Base-by-base conservation (phyloP, 1,284 basidiomycete species). In the Ceratobasidium sp. region DNA sequence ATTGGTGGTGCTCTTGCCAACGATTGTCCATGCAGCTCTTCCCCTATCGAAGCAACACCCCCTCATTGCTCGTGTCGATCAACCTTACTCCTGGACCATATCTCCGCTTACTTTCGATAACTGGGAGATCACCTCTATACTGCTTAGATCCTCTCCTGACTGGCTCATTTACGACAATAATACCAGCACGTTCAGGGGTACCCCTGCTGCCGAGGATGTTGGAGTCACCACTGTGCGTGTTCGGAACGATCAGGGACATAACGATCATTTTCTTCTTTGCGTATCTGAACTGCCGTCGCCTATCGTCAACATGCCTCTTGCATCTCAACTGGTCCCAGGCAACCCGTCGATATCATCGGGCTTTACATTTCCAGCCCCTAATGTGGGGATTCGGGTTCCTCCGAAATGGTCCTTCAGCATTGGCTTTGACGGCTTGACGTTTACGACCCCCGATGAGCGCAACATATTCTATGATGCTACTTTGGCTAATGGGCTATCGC, bases 401-500 rank as follows among this genome's bases (percentile, higher is more conserved):
- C 87, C 88, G 1, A 83, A 84, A 35, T 98, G 95, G 95, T 95
- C 93, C 0, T 98, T 97, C 82, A 95, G 93, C 77, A 86, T 98
- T 73, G 96, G 96, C 11, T 89, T 98, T 77, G 83, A 89, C 50
- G 84, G 87, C 74, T 83, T 87, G 62, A 95, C 93, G 1, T 93
- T 91, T 79, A 78, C 79, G 1, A 82, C 86, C 41, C 78, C 81
- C 6, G 64, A 71, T 14, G 58, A 73, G 35, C 75, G 79, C 62
- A 73, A 75, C 30, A 81, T 96, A 16, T 93, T 83, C 80, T 96
- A 95, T 78, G 85, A 87, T 7, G 89, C 90, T 9, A 83, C 86
- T 32, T 86, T 88, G 75, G 83, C 83, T 0, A 88, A 94, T 76
- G 91, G 92, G 5, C 86, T 87, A 0, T 84, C 85, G 2, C 82